Evolutionary conservation across 371 early-diverging fungal species (phyloP).

Genomic region (Apophysomyces elegans): DNA sequence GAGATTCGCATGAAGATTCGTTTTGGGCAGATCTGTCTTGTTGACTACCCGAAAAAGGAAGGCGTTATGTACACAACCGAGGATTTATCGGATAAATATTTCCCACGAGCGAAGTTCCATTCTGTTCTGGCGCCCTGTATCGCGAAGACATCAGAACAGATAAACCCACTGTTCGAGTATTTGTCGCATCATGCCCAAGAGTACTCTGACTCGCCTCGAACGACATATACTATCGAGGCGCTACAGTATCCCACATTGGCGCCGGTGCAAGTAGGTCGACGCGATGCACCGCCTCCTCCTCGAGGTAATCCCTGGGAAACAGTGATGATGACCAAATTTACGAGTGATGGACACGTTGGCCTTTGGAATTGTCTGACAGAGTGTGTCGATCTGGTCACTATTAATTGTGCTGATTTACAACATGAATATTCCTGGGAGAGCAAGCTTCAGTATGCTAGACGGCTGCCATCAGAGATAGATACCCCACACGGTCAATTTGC

Average conservation of each 20-base stretch:
- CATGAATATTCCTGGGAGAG: slow-evolving; percentile 51
- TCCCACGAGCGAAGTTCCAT: slow-evolving; percentile 19
- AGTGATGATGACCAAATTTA: slow-evolving; percentile 19
- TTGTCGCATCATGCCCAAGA: slow-evolving; percentile 16
- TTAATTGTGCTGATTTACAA: slow-evolving; percentile 35
- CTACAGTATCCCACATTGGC: slow-evolving; percentile 21
- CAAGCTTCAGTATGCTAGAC: slow-evolving; percentile 38
- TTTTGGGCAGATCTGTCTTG: slow-evolving; percentile 37
- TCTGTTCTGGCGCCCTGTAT: slow-evolving; percentile 32
- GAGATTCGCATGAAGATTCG: slow-evolving; percentile 48
- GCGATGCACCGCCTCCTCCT: slow-evolving; percentile 9
- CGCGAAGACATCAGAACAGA: slow-evolving; percentile 15
- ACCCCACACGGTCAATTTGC: slow-evolving; percentile 50
- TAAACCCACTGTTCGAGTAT: slow-evolving; percentile 26
- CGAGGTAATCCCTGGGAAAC: slow-evolving; percentile 11
- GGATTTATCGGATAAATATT: slow-evolving; percentile 18
- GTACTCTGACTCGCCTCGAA: slow-evolving; percentile 24
- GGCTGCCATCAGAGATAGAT: slow-evolving; percentile 29
- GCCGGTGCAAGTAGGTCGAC: neutral
- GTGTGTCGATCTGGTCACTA: slow-evolving; percentile 30
- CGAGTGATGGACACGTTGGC: slow-evolving; percentile 22
- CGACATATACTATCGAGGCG: slow-evolving; percentile 25
- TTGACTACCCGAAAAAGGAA: slow-evolving; percentile 22
- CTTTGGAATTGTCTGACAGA: slow-evolving; percentile 44
- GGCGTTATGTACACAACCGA: slow-evolving; percentile 7